phyloP scores from a whole-genome alignment of 2,329 filamentous ascomycete genomes.

The Ascochyta fabae region DNA sequence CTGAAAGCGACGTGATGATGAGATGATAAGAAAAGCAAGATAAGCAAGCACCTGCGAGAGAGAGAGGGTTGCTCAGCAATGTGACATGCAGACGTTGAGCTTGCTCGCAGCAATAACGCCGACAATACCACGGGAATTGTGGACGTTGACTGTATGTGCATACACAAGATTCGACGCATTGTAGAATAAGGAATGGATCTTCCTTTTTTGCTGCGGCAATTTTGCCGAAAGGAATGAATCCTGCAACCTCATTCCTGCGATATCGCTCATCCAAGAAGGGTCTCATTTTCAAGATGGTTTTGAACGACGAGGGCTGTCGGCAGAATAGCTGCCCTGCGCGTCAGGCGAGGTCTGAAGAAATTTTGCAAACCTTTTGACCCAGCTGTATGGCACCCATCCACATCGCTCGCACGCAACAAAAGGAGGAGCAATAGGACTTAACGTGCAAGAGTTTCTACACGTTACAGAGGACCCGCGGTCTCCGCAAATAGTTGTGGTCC shows the following conservation, averaged over 20 bases:
- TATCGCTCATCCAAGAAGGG: slow-evolving; percentile 1
- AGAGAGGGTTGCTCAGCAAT: not conserved
- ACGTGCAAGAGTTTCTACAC: slow-evolving; percentile 16
- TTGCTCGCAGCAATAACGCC: not conserved
- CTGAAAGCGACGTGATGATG: not conserved
- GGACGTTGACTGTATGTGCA: not conserved
- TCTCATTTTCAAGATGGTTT: not conserved
- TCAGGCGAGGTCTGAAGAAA: slow-evolving; percentile 28
- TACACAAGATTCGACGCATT: not conserved
- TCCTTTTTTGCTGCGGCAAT: slow-evolving; percentile 7
- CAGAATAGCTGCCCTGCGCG: slow-evolving; percentile 20
- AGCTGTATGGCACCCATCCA: slow-evolving; percentile 32
- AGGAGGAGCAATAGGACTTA: slow-evolving; percentile 18
- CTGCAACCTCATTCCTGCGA: slow-evolving; percentile 10
- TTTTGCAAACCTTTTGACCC: slow-evolving; percentile 32
- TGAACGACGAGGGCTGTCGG: slow-evolving; percentile 24
- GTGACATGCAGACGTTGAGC: not conserved
- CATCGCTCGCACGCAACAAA: slow-evolving; percentile 17
- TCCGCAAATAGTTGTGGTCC: too few species aligned
- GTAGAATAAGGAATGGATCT: slow-evolving; percentile 9
- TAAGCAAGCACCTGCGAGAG: not conserved
- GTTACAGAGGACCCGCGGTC: too few species aligned
- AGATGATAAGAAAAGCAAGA: slow-evolving; percentile 2
- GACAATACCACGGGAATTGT: not conserved
- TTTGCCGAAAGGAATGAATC: slow-evolving; percentile 7